phyloP scores from a whole-genome alignment of 306 rosid species.

The Fagus sylvatica region DNA sequence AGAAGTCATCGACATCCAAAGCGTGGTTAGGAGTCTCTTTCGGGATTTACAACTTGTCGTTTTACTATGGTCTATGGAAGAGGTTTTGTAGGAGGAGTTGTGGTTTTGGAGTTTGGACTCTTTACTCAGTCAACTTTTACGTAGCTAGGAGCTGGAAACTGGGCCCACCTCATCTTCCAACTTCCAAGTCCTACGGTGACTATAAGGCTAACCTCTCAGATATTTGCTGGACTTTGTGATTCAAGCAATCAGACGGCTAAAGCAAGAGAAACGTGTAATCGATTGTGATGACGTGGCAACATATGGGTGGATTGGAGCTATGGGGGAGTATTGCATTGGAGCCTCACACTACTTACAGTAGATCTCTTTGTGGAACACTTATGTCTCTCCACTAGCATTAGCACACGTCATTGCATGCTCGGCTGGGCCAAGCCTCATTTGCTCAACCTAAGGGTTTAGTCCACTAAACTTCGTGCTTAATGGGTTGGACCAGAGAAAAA shows the following conservation, averaged over 20 bases:
- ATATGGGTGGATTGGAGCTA: not conserved
- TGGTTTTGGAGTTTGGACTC: not conserved
- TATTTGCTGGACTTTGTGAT: not conserved
- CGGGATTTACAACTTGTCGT: constrained; percentile 14
- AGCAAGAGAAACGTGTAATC: not conserved
- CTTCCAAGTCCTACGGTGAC: no score
- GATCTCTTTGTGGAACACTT: no score
- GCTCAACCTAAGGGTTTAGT: no score
- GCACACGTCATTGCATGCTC: no score
- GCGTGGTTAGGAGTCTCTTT: constrained; percentile 11
- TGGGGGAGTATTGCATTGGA: not conserved
- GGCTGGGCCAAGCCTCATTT: no score
- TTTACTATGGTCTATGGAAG: not conserved
- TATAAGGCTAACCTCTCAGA: not conserved
- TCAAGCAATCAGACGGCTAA: not conserved
- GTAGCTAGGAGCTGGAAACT: no score
- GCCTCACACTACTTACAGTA: no score
- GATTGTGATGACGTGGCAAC: not conserved
- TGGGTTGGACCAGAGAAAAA: no score
- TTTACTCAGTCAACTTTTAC: not conserved
- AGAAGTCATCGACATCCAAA: not conserved
- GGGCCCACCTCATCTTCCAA: not conserved
- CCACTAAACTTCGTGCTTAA: no score
- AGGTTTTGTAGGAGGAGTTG: not conserved
- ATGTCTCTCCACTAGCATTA: no score